phyloP scores from a whole-genome alignment of 306 rosid genomes.

The Pyrus pyrifolia region DNA sequence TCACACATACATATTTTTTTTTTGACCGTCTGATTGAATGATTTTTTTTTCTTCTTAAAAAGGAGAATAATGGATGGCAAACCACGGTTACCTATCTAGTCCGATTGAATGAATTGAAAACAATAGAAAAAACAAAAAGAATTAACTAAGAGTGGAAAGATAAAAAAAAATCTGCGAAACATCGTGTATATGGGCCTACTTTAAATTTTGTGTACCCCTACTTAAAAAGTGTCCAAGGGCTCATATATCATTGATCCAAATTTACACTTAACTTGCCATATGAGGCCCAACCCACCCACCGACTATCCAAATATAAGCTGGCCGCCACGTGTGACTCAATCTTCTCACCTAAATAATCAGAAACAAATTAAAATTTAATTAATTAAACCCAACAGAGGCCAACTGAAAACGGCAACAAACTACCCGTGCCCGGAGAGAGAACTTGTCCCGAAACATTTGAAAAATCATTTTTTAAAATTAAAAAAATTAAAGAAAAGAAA shows the following conservation, averaged over 20 bases:
- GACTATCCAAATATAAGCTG: not conserved
- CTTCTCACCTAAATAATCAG: not conserved
- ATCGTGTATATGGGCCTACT: too few relatives aligned
- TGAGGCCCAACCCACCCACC: not conserved
- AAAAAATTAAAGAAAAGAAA: not conserved
- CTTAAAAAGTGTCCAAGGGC: too few relatives aligned
- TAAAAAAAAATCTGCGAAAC: too few relatives aligned
- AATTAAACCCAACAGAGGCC: not conserved
- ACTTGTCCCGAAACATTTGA: not conserved
- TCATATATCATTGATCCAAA: not conserved
- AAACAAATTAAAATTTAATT: not conserved
- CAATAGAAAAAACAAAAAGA: too few relatives aligned
- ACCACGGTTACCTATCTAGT: fast-evolving
- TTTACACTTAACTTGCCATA: not conserved
- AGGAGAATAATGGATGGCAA: too few relatives aligned
- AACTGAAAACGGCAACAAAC: not conserved
- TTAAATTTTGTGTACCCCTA: too few relatives aligned
- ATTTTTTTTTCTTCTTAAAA: too few relatives aligned
- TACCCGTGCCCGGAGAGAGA: not conserved
- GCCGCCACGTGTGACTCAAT: not conserved
- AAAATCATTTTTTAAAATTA: not conserved
- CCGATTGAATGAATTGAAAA: too few relatives aligned
- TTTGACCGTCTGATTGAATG: too few relatives aligned
- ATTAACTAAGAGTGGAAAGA: too few relatives aligned
- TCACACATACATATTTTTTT: too few relatives aligned